Percentiles rank a stretch among this genome's conserved stretches.
Conservation (phyloP, 2,329 filamentous ascomycete species). For the Lecanicillium sp. region DNA sequence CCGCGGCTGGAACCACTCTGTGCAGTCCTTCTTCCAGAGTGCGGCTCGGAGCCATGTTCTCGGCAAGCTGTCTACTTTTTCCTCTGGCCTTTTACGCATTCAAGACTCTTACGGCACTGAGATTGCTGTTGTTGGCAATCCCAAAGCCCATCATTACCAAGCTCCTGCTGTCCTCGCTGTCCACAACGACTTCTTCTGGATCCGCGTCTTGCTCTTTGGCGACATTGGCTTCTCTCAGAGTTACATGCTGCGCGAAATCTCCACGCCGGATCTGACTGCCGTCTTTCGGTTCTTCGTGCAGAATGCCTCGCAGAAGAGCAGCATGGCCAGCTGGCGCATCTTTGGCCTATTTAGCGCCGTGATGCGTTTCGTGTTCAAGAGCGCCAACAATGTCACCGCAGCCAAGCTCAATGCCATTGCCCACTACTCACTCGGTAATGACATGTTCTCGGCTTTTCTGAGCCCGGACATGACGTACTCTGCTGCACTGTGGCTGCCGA, state of each 20-base stretch:
- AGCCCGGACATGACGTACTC: slow-evolving; percentile 72
- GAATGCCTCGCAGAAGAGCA: slow-evolving; percentile 56
- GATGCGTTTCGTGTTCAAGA: slow-evolving; percentile 50
- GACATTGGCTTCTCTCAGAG: slow-evolving; percentile 72
- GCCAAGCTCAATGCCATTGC: slow-evolving; percentile 61
- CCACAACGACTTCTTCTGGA: slow-evolving; percentile 63
- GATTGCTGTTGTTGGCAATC: slow-evolving; percentile 4
- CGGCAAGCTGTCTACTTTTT: neutral
- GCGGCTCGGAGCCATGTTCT: neutral
- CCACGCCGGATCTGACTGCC: slow-evolving; percentile 58
- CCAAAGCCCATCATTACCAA: slow-evolving; percentile 1
- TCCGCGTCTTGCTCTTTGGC: slow-evolving; percentile 60
- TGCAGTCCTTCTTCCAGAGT: neutral
- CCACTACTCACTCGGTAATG: slow-evolving; percentile 71
- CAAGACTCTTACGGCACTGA: neutral
- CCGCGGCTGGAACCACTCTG: neutral
- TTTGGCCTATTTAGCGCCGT: slow-evolving; percentile 53
- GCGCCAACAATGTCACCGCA: slow-evolving; percentile 51
- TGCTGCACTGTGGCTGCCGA: slow-evolving; percentile 55
- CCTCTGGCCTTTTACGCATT: slow-evolving; percentile 1
- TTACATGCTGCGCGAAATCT: slow-evolving; percentile 67
- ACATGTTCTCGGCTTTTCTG: slow-evolving; percentile 68
- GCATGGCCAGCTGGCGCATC: slow-evolving; percentile 49
- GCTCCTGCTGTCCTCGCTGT: slow-evolving; percentile 40
- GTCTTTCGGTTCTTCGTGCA: slow-evolving; percentile 70